Conservation (phyloP, 306 rosid species). For the Oemleria cerasiformis region DNA sequence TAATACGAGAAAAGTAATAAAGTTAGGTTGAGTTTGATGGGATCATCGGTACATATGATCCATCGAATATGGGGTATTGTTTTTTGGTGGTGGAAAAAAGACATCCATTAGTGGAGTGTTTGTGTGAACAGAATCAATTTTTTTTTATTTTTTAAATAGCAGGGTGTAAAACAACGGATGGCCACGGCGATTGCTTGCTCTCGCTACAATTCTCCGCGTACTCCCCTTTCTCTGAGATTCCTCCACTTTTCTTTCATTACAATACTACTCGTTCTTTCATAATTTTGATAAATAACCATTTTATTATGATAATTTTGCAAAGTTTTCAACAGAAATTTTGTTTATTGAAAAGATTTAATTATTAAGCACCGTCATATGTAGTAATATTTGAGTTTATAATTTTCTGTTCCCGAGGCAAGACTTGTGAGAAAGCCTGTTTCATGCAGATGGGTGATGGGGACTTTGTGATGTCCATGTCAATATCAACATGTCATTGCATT, state of each 20-base stretch:
- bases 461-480: no score
- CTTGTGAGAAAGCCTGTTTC: no score
- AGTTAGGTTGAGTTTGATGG: no score
- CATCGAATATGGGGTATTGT: neutral
- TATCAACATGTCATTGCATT: no score
- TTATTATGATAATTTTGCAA: no score
- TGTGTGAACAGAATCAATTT: constrained; percentile 10
- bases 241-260: neutral
- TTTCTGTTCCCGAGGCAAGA: no score
- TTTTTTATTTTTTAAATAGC: neutral
- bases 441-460: no score
- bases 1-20: no score
- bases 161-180: constrained; percentile 46
- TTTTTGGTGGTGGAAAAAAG: neutral
- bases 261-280: no score
- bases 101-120: neutral
- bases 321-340: neutral
- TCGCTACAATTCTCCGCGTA: constrained; percentile 41
- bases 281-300: no score
- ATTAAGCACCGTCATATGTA: no score
- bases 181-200: constrained; percentile 16
- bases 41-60: neutral
- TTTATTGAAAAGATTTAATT: neutral
- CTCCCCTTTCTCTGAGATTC: constrained; percentile 15
- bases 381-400: no score